Evolutionary conservation across 2,329 filamentous ascomycete species (phyloP), one percentile per base, ranked within the genome.

Genomic region (Phyllosticta citribraziliensis): DNA sequence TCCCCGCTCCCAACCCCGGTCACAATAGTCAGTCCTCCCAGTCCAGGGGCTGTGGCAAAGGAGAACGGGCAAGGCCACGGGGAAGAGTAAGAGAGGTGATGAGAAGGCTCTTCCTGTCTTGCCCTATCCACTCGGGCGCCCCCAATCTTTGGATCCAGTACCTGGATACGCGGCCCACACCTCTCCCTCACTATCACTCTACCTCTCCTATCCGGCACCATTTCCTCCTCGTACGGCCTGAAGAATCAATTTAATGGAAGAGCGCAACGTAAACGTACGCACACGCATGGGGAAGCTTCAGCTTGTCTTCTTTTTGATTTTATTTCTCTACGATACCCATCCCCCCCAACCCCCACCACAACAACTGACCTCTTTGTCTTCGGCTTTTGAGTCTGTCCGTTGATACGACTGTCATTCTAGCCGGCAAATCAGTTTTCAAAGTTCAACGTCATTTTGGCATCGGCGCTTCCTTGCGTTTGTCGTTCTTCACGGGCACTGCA

Each of bases 11-110:
- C 59, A 1, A 73, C 72, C 11, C 72, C 72, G 0, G 69, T 71
- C 9, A 74, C 71, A 1, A 67, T 74, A 20, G 70, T 75, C 2
- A 68, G 68, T 64, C 73, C 73, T 30, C 73, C 73, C 17, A 74
- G 72, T 64, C 73, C 73, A 17, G 33, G 61, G 9, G 10, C 24
- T 30, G 53, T 17, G 22, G 53, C 19, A 55, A 55, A 55, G 53
- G 27, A 55, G 53, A 55, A 52, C 12, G 56, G 56, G 54, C 53
- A 30, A 10, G 27, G 5, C 9, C 27, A 56, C 25, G 54, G 52
- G 2, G 58, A 61, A 14, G 52, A 55, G 35, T 61, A 33, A 56
- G 19, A 20, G 51, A 5, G n/a, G 19, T 52, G 19, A 20, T 52
- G 19, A 20, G 11, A 40, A 40, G 33, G 33, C 33, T 40, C 33